Evolutionary conservation across 2,329 filamentous ascomycete species (phyloP).

Genomic region (Aspergillus pseudoviridinutans): DNA sequence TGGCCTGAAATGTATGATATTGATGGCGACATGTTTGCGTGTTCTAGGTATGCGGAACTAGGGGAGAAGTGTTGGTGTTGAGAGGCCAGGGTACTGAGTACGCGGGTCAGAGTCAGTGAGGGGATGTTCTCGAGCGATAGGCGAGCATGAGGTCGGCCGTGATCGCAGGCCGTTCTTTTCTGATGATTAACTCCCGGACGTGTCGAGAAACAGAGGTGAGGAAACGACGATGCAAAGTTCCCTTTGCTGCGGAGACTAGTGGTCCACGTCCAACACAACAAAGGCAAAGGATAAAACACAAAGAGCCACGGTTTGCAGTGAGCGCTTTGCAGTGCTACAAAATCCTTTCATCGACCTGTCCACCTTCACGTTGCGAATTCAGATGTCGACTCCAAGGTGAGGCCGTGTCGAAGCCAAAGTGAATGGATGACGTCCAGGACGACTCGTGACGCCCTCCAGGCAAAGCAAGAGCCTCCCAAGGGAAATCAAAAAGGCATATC

Average conservation of each 20-base stretch:
- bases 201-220: constrained; percentile 8
- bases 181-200: background rate
- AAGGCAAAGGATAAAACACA: background rate
- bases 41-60: background rate
- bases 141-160: background rate
- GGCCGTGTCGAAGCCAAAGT: constrained; percentile 11
- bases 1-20: constrained; percentile 55
- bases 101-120: background rate
- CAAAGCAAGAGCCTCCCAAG: constrained; percentile 14
- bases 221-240: constrained; percentile 14
- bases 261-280: background rate
- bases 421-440: constrained; percentile 19
- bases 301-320: background rate
- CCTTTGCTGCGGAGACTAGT: background rate
- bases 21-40: constrained; percentile 50
- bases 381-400: constrained; percentile 3
- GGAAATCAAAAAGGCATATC: constrained; percentile 20
- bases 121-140: background rate
- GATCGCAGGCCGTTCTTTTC: background rate
- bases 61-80: background rate
- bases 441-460: constrained; percentile 21
- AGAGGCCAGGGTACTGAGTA: background rate
- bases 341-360: constrained; percentile 2
- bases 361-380: background rate
- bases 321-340: background rate